These are phyloP conservation scores for Phaeosphaeriaceae sp. DNA, from an alignment of 2,329 filamentous ascomycete genomes.

Conservation along the genomic window DNA sequence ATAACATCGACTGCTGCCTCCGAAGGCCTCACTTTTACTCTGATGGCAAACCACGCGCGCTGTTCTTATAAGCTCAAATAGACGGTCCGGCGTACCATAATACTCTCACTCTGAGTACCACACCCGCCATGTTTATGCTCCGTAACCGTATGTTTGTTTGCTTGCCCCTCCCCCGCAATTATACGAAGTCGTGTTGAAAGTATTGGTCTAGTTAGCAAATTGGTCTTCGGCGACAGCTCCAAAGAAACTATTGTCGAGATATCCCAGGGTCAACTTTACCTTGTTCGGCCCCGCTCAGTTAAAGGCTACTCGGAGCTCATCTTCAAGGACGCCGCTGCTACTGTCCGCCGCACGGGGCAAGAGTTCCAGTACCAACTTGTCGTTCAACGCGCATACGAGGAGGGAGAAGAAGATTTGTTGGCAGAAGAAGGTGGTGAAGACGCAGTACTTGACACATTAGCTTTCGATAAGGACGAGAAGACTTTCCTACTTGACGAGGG, in stretches of 20 bases:
- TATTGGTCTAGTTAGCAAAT: constrained; percentile 74
- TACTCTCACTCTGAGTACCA: constrained; percentile 10
- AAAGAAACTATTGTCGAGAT: constrained; percentile 96
- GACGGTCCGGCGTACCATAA: constrained; percentile 18
- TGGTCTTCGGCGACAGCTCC: constrained; percentile 85
- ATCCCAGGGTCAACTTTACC: constrained; percentile 93
- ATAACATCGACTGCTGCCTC: constrained; percentile 25
- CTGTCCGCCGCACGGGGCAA: constrained; percentile 89
- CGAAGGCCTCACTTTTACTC: constrained; percentile 12
- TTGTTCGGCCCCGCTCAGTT: constrained; percentile 91
- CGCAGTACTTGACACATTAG: constrained; percentile 74
- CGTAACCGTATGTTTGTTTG: constrained; percentile 45
- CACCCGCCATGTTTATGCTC: constrained; percentile 50
- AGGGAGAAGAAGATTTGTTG: constrained; percentile 90
- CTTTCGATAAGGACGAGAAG: constrained; percentile 91
- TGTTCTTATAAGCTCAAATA: constrained; percentile 26
- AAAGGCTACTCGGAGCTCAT: constrained; percentile 99
- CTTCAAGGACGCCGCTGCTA: constrained; percentile 94
- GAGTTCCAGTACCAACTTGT: constrained; percentile 98
- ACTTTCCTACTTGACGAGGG: constrained; percentile 94
- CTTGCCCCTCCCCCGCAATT: constrained; percentile 40
- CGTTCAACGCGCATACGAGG: constrained; percentile 93
- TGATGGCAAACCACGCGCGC: constrained; percentile 21
- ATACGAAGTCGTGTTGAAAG: constrained; percentile 29
- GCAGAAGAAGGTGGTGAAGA: constrained; percentile 90